Conservation (phyloP, 345 rosid species). For the Arabidopsis arenosa region DNA sequence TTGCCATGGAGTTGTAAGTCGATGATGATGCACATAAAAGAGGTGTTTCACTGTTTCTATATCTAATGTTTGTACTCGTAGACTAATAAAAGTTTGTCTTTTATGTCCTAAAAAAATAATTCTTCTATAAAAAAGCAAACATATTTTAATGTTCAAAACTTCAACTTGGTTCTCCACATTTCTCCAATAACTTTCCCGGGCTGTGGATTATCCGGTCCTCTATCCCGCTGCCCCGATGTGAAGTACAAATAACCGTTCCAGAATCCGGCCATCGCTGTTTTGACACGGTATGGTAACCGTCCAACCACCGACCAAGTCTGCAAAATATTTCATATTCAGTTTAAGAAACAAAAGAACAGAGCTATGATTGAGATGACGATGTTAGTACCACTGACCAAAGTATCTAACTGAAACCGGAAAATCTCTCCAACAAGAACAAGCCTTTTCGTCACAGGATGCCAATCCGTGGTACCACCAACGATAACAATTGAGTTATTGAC, state of each 20-base stretch:
- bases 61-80: too few relatives aligned
- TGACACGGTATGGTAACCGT: conserved; percentile 77
- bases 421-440: conserved; percentile 85
- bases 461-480: conserved; percentile 79
- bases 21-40: too few relatives aligned
- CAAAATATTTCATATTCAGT: conserved; percentile 10
- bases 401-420: conserved; percentile 66
- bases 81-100: neutral
- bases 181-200: conserved; percentile 77
- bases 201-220: conserved; percentile 82
- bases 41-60: too few relatives aligned
- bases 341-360: neutral
- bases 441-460: conserved; percentile 78
- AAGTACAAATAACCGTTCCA: conserved; percentile 87
- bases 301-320: conserved; percentile 93
- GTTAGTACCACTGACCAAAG: conserved; percentile 51
- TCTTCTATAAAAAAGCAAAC: neutral
- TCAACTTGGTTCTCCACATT: conserved; percentile 83
- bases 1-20: too few relatives aligned
- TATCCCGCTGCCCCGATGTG: conserved; percentile 84
- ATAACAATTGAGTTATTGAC: conserved; percentile 79
- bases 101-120: neutral
- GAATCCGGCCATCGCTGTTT: conserved; percentile 66
- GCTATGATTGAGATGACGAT: neutral
- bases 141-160: conserved; percentile 40